Percentiles rank a stretch among this genome's conserved stretches.
Conservation (phyloP, 148 eudicot species). For the Suaeda aralocaspica region DNA sequence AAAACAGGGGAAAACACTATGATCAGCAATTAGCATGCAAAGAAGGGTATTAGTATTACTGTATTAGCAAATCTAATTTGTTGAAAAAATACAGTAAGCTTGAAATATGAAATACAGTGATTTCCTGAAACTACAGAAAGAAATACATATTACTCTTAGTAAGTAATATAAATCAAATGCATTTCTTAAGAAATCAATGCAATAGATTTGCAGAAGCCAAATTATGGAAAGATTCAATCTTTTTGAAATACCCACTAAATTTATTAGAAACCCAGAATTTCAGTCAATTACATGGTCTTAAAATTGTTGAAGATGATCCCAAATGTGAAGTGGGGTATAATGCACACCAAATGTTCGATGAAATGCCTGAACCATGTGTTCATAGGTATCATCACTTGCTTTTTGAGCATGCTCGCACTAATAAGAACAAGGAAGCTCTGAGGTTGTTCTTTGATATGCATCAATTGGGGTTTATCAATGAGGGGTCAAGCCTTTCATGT, state of each 20-base stretch:
- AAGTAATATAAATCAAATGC: too few relatives aligned
- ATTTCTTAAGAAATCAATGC: constrained; percentile 11
- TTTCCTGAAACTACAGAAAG: too few relatives aligned
- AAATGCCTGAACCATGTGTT: constrained; percentile 33
- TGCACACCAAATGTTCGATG: constrained; percentile 59
- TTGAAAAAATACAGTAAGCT: too few relatives aligned
- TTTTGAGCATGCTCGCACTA: constrained; percentile 54
- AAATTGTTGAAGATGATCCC: not conserved
- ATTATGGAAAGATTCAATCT: constrained; percentile 19
- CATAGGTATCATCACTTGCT: constrained; percentile 45
- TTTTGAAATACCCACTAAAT: constrained; percentile 18
- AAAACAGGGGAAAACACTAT: too few relatives aligned
- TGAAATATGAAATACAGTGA: too few relatives aligned
- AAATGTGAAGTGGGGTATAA: not conserved
- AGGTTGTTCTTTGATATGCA: constrained; percentile 39
- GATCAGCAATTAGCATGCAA: too few relatives aligned
- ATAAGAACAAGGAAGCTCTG: constrained; percentile 39
- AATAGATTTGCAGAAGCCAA: constrained; percentile 22
- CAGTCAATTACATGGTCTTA: constrained; percentile 21
- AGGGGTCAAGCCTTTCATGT: constrained; percentile 75
- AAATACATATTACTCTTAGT: too few relatives aligned
- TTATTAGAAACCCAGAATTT: constrained; percentile 22
- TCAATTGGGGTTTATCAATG: constrained; percentile 36
- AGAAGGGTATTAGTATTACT: too few relatives aligned
- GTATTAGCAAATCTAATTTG: too few relatives aligned